These are phyloP conservation scores for Trichoderma sp. DNA, from an alignment of 2,329 filamentous ascomycete species.

Conservation along the genomic window DNA sequence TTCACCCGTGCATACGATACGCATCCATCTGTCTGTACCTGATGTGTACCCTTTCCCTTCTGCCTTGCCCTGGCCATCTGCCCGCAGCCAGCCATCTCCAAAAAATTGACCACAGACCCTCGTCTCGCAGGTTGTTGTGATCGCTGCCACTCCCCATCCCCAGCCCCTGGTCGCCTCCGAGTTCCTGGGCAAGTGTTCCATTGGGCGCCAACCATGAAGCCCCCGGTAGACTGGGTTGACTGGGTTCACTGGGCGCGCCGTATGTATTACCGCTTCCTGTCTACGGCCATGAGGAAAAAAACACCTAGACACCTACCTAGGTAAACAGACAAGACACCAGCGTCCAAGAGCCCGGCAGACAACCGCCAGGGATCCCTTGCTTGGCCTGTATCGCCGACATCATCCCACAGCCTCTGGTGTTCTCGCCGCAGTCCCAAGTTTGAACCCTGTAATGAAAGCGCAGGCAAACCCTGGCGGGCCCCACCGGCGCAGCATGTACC, in stretches of 20 bases:
- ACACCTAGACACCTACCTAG: not conserved
- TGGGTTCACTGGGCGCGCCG: not conserved
- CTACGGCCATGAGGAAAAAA: not conserved
- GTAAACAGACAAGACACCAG: not conserved
- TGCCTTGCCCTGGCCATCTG: not conserved
- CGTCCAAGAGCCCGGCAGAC: not conserved
- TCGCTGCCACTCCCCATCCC: not conserved
- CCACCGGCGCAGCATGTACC: not conserved
- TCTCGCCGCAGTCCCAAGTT: constrained; percentile 11
- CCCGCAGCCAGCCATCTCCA: not conserved
- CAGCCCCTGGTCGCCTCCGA: constrained; percentile 14
- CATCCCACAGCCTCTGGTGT: constrained; percentile 14
- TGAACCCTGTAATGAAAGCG: constrained; percentile 3
- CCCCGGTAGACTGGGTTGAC: not conserved
- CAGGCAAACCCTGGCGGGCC: constrained; percentile 11
- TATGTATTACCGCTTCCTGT: constrained; percentile 9
- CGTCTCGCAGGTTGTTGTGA: constrained; percentile 3
- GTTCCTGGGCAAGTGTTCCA: constrained; percentile 13
- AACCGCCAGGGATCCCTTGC: constrained; percentile 3
- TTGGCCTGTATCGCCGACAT: constrained; percentile 9
- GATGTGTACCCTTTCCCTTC: not conserved
- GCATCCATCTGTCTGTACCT: not conserved
- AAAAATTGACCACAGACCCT: not conserved
- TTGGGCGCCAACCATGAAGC: not conserved
- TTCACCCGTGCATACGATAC: too few species aligned